Evolutionary conservation across 306 rosid species (phyloP).

Genomic region (Trifolium repens): DNA sequence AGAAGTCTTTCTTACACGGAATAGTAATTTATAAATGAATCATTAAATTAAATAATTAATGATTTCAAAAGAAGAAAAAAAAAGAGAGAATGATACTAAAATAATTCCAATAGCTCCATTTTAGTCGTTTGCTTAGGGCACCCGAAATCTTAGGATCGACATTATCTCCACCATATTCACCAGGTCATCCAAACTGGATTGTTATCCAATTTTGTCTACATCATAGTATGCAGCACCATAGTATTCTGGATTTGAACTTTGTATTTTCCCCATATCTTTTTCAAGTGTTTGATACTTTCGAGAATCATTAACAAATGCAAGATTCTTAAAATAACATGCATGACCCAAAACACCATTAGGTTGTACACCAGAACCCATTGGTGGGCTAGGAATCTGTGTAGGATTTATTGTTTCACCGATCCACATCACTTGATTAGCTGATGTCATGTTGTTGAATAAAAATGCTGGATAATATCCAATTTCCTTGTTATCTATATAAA

Average conservation of each 20-base stretch:
- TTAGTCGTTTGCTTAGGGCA: no score
- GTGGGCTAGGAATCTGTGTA: not conserved
- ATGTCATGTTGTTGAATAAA: not conserved
- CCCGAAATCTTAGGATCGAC: no score
- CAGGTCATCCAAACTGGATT: not conserved
- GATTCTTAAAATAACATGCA: not conserved
- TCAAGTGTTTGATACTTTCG: not conserved
- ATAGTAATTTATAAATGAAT: no score
- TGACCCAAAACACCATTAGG: not conserved
- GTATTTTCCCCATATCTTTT: not conserved
- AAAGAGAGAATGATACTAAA: no score
- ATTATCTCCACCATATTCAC: not conserved
- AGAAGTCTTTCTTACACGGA: no score
- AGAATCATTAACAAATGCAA: not conserved
- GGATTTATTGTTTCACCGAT: not conserved
- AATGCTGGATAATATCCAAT: not conserved
- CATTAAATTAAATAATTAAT: no score
- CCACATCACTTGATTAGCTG: not conserved
- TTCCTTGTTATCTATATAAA: not conserved
- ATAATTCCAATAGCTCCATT: no score
- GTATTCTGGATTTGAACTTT: not conserved
- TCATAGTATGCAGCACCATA: not conserved
- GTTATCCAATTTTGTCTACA: not conserved
- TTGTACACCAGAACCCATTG: not conserved
- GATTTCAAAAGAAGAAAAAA: no score